These are phyloP conservation scores for Clavispora carvajalis DNA, from an alignment of 805 yeast genomes.

Conservation along the genomic window DNA sequence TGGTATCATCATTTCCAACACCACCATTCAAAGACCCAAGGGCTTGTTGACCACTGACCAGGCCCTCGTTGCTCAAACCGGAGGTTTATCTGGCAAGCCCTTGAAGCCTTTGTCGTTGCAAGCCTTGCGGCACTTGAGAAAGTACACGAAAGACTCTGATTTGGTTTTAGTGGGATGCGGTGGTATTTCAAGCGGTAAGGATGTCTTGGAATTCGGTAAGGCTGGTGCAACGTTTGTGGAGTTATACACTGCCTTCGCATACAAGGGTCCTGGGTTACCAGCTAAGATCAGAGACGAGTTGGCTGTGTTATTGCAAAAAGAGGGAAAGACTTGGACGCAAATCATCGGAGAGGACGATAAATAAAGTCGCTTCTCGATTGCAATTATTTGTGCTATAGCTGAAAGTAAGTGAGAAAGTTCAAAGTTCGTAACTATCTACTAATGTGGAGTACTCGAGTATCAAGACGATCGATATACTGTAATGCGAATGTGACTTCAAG, in stretches of 20 bases:
- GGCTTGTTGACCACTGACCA: constrained; percentile 46
- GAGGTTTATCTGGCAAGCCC: constrained; percentile 93
- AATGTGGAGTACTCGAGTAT: no score
- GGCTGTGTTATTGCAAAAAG: constrained; percentile 49
- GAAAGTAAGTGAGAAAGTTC: no score
- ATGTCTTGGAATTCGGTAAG: constrained; percentile 84
- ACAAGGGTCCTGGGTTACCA: constrained; percentile 84
- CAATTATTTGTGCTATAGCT: no score
- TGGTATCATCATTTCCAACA: constrained; percentile 89
- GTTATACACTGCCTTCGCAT: constrained; percentile 85
- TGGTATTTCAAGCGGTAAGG: constrained; percentile 82
- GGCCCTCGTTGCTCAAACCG: constrained; percentile 50
- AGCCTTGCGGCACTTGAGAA: constrained; percentile 67
- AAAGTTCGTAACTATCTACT: no score
- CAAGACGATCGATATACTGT: no score
- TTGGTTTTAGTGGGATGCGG: constrained; percentile 89
- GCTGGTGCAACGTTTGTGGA: constrained; percentile 93
- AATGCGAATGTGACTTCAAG: no score
- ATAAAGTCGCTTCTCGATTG: not conserved
- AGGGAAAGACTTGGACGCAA: constrained; percentile 80
- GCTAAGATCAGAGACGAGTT: constrained; percentile 40
- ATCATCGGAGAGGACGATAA: constrained; percentile 61
- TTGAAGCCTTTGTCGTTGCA: constrained; percentile 71
- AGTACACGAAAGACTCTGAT: constrained; percentile 67
- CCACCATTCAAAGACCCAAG: constrained; percentile 79